Percentiles rank a stretch among this genome's conserved stretches.
Evolutionary conservation across 2,329 filamentous ascomycete species (phyloP).

Genomic region (Aulographum hederae): DNA sequence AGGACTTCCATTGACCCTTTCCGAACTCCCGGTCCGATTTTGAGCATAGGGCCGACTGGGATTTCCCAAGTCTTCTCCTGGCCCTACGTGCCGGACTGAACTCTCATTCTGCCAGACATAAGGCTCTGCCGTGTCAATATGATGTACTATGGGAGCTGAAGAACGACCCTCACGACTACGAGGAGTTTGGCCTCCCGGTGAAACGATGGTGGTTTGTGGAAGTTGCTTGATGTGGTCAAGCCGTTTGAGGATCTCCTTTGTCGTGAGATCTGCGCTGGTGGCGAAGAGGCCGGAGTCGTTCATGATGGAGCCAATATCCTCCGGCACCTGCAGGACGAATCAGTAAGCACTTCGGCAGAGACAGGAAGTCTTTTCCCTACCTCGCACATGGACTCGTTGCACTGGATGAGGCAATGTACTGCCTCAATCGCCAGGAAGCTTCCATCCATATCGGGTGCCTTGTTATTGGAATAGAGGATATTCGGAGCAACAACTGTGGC

Average conservation of each 20-base stretch:
- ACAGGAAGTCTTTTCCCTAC: slow-evolving; percentile 44
- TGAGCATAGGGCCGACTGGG: not conserved
- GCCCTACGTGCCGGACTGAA: slow-evolving; percentile 5
- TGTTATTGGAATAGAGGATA: slow-evolving; percentile 50
- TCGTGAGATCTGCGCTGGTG: slow-evolving; percentile 71
- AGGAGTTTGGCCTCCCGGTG: not conserved
- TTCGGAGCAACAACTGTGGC: slow-evolving; percentile 96
- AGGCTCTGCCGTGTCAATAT: slow-evolving; percentile 3
- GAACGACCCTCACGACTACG: not conserved
- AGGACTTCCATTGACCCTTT: not conserved
- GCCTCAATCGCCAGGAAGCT: slow-evolving; percentile 89
- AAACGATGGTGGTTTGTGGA: not conserved
- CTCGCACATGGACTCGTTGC: slow-evolving; percentile 93
- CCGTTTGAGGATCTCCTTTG: slow-evolving; percentile 88
- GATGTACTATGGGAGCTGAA: slow-evolving; percentile 1
- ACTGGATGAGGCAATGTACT: slow-evolving; percentile 76
- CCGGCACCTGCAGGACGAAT: slow-evolving; percentile 52
- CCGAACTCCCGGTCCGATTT: not conserved
- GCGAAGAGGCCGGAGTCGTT: slow-evolving; percentile 71
- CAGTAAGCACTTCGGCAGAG: slow-evolving; percentile 7
- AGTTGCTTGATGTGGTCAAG: too few species aligned
- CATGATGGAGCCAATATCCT: slow-evolving; percentile 73
- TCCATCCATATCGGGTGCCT: slow-evolving; percentile 49
- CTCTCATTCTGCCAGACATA: slow-evolving; percentile 4
- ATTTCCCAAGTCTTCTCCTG: not conserved